These are phyloP conservation scores for Citrus unshiu DNA, from an alignment of 345 rosid species.

Conservation along the genomic window DNA sequence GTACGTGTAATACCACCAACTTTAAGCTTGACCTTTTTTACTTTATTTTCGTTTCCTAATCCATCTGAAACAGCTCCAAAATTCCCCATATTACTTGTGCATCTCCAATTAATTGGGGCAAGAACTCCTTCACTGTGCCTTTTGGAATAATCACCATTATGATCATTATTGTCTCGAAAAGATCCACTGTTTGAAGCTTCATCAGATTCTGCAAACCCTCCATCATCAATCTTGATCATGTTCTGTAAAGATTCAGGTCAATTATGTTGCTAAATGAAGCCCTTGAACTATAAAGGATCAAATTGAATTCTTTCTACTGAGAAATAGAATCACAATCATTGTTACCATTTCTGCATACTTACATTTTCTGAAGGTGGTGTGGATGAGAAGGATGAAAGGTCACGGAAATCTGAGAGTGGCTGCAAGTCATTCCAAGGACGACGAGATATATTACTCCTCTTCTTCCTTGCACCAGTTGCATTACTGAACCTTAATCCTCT, in stretches of 20 bases:
- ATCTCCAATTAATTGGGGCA: slow-evolving; percentile 44
- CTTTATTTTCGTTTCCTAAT: slow-evolving; percentile 32
- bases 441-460: slow-evolving; percentile 56
- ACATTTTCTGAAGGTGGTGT: slow-evolving; percentile 64
- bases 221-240: slow-evolving; percentile 41
- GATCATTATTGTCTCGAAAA: slow-evolving; percentile 46
- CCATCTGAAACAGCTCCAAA: slow-evolving; percentile 29
- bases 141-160: slow-evolving; percentile 33
- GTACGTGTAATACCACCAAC: slow-evolving; percentile 38
- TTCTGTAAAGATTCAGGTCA: slow-evolving; percentile 38
- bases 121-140: slow-evolving; percentile 41
- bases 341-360: slow-evolving; percentile 3
- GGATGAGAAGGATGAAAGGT: slow-evolving; percentile 61
- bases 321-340: slow-evolving; percentile 5
- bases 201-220: slow-evolving; percentile 55
- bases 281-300: slow-evolving; percentile 13
- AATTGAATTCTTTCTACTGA: slow-evolving; percentile 9
- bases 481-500: slow-evolving; percentile 50
- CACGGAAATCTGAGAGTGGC: slow-evolving; percentile 42
- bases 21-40: slow-evolving; percentile 52
- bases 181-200: slow-evolving; percentile 67
- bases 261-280: slow-evolving; percentile 17
- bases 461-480: slow-evolving; percentile 56
- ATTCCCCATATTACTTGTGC: slow-evolving; percentile 21
- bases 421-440: slow-evolving; percentile 68